These are phyloP conservation scores for Cetraspora pellucida DNA, from an alignment of 192 early-diverging fungal genomes.

Conservation along the genomic window DNA sequence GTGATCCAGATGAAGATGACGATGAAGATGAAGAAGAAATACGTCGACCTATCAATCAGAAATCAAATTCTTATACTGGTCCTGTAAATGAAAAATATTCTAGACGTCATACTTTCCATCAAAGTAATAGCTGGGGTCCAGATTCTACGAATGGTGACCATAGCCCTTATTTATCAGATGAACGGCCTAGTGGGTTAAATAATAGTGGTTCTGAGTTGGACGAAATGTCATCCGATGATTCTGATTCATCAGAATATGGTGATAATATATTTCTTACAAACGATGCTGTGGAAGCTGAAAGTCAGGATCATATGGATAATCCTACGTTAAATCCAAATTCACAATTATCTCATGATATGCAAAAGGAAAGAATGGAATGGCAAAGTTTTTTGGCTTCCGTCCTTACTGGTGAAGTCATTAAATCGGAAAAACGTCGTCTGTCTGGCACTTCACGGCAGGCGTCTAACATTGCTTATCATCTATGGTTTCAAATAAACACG, in stretches of 20 bases:
- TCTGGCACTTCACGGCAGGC: slow-evolving; percentile 41
- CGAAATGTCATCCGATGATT: too few species aligned
- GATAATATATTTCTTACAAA: too few species aligned
- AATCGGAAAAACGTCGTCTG: slow-evolving; percentile 77
- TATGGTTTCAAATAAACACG: slow-evolving; percentile 78
- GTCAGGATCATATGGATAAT: too few species aligned
- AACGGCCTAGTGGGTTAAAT: too few species aligned
- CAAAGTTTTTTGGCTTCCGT: slow-evolving; percentile 84
- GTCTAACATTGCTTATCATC: slow-evolving; percentile 39
- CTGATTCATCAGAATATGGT: too few species aligned
- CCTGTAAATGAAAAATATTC: background rate
- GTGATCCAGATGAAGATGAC: background rate
- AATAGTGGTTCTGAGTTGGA: too few species aligned
- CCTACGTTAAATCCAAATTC: background rate
- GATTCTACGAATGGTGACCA: background rate
- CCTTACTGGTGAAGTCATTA: slow-evolving; percentile 79
- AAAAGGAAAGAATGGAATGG: slow-evolving; percentile 79
- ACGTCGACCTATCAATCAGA: background rate
- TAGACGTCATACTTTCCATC: background rate
- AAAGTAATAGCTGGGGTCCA: background rate
- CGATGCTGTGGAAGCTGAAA: too few species aligned
- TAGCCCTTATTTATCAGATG: too few species aligned
- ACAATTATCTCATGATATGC: slow-evolving; percentile 41
- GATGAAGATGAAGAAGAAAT: background rate
- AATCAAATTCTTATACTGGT: background rate